phyloP scores from a whole-genome alignment of 306 rosid genomes.

The Luffa aegyptiaca region DNA sequence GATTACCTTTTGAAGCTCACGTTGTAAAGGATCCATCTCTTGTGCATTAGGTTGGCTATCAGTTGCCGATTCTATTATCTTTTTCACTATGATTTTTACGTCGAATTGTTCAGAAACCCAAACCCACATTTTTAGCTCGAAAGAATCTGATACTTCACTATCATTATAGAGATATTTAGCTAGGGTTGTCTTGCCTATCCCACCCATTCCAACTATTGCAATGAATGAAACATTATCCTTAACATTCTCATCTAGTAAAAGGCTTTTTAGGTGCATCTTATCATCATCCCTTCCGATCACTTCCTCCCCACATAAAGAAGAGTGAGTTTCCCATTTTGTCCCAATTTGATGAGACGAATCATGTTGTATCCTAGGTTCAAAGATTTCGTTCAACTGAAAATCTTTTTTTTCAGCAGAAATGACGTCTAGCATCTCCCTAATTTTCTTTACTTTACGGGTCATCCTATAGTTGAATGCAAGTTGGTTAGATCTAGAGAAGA shows the following conservation, averaged over 20 bases:
- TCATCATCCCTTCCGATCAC: background rate
- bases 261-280: conserved; percentile 1
- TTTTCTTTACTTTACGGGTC: background rate
- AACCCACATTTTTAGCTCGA: conserved; percentile 39
- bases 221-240: background rate
- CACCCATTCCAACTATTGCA: conserved; percentile 8
- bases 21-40: background rate
- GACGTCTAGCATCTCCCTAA: background rate
- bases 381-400: background rate
- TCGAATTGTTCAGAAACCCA: conserved; percentile 38
- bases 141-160: conserved; percentile 15
- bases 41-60: background rate
- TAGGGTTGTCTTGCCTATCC: conserved; percentile 37
- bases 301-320: background rate
- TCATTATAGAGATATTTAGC: conserved; percentile 39
- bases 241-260: background rate
- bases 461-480: background rate
- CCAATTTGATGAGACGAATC: background rate
- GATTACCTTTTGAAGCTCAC: background rate
- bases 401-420: background rate
- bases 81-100: conserved; percentile 19
- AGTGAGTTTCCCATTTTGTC: background rate
- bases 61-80: background rate
- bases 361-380: background rate
- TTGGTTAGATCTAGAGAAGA: background rate